Percentiles rank a stretch among this genome's conserved stretches.
Conservation (phyloP, 768 basidiomycete genomes). For the Filobasidium wieringae region DNA sequence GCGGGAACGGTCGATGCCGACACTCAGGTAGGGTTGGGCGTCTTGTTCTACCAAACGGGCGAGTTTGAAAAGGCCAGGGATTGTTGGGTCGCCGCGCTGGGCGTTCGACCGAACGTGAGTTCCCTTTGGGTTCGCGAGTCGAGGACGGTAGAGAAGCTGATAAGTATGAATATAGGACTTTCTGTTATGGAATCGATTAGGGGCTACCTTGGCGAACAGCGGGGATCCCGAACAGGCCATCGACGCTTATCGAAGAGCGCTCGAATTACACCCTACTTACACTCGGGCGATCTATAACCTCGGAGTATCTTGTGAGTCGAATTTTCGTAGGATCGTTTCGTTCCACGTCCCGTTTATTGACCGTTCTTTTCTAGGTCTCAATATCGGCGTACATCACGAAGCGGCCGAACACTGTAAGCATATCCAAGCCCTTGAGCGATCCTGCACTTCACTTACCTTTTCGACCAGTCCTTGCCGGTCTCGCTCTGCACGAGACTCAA, state of each 20-base stretch:
- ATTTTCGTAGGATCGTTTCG: neutral
- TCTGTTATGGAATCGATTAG: constrained; percentile 86
- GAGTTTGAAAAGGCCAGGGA: constrained; percentile 84
- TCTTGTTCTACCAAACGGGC: constrained; percentile 76
- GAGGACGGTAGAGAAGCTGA: neutral
- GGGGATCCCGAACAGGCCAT: constrained; percentile 84
- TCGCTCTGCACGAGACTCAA: constrained; percentile 24
- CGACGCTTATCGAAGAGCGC: constrained; percentile 65
- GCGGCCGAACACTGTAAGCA: constrained; percentile 72
- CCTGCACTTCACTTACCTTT: neutral
- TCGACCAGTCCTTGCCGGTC: constrained; percentile 26
- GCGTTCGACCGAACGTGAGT: constrained; percentile 58
- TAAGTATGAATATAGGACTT: constrained; percentile 53
- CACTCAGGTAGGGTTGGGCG: constrained; percentile 83
- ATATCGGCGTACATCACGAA: constrained; percentile 89
- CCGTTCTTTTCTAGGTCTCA: constrained; percentile 53
- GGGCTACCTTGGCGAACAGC: constrained; percentile 87
- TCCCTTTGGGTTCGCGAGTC: neutral
- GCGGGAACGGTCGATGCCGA: constrained; percentile 62
- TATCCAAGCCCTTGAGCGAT: neutral
- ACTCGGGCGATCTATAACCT: constrained; percentile 97
- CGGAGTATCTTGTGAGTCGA: constrained; percentile 78
- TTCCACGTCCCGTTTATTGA: neutral
- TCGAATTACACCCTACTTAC: constrained; percentile 83
- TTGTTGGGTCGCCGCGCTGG: constrained; percentile 82